Base-by-base conservation (phyloP, 805 yeast genomes). In the Wickerhamomyces sydowiorum region DNA sequence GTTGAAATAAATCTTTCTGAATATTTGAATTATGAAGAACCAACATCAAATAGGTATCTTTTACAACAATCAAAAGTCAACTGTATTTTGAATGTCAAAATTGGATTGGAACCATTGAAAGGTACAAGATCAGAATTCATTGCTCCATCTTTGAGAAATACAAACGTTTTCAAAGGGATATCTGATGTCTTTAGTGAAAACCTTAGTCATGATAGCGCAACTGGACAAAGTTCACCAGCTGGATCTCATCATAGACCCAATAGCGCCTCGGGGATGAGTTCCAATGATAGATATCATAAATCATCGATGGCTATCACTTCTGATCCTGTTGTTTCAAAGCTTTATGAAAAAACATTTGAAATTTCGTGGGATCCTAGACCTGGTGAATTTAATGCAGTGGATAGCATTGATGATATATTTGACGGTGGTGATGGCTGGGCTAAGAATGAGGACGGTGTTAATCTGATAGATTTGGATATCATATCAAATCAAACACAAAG, bases 21-120 rank as follows among this genome's bases (percentile, higher is more conserved):
- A 52, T 87, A 82, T 58, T 73, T 82, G 5, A 61, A 64, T 22
- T 60, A 51, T 49, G 77, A 74, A 41, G 67, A 70, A 25, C 70
- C 72, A 40, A 70, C 76, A 4, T 68, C 81, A 2, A 71, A 82
- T 47, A 69, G 86, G 47, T 88, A 84, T 52, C 64, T 91, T 35
- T 66, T 91, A 29, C 82, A 82, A 52, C 75, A 86, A 22, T 83
- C 95, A 2, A 86, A 87, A 50, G 78, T 91, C 17, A 91, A 91
- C 59, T 82, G 95, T 2, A 83, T 87, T n/a, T 61, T 84, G 31
- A 80, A 74, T 45, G 46, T 87, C 33, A 71, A 81, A 2, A 65
- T 86, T n/a, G 66, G 68, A 5, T 60, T 85, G 50, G 69, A 66
- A 33, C 54, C 69, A 35, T 49, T 65, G 27, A 62, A 70, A 50